Percentiles rank a stretch among this genome's conserved stretches.
Conservation (phyloP, 495 filamentous ascomycete genomes). For the Penicillium tannophilum region DNA sequence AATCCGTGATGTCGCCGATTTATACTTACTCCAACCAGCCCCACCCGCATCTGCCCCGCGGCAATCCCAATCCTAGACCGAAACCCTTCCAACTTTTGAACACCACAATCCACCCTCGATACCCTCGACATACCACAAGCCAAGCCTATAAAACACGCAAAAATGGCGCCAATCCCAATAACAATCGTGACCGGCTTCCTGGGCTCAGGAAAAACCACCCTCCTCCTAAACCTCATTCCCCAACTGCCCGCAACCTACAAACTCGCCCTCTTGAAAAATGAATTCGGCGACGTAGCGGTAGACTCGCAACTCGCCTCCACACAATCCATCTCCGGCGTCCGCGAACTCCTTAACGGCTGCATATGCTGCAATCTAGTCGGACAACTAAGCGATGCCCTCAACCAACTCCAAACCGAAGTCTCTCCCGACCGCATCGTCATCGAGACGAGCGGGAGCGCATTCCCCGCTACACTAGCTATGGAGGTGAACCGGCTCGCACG, state of each 20-base stretch:
- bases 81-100: not conserved
- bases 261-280: slow-evolving; percentile 95
- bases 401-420: slow-evolving; percentile 62
- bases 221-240: slow-evolving; percentile 85
- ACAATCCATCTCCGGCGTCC: slow-evolving; percentile 81
- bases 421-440: slow-evolving; percentile 84
- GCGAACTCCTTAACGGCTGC: slow-evolving; percentile 91
- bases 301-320: slow-evolving; percentile 87
- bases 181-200: slow-evolving; percentile 96
- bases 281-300: slow-evolving; percentile 92
- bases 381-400: slow-evolving; percentile 77
- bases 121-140: not conserved
- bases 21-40: slow-evolving; percentile 1
- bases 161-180: slow-evolving; percentile 74
- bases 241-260: slow-evolving; percentile 78
- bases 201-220: slow-evolving; percentile 90
- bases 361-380: slow-evolving; percentile 99
- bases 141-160: slow-evolving; percentile 7
- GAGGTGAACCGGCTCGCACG: slow-evolving; percentile 81
- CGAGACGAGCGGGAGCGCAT: slow-evolving; percentile 87
- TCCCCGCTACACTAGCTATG: slow-evolving; percentile 88
- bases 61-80: slow-evolving; percentile 2
- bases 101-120: not conserved
- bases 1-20: not conserved
- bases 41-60: not conserved